These are phyloP conservation scores for Chaetothyriales sp. DNA, from an alignment of 2,329 filamentous ascomycete species.

Conservation along the genomic window DNA sequence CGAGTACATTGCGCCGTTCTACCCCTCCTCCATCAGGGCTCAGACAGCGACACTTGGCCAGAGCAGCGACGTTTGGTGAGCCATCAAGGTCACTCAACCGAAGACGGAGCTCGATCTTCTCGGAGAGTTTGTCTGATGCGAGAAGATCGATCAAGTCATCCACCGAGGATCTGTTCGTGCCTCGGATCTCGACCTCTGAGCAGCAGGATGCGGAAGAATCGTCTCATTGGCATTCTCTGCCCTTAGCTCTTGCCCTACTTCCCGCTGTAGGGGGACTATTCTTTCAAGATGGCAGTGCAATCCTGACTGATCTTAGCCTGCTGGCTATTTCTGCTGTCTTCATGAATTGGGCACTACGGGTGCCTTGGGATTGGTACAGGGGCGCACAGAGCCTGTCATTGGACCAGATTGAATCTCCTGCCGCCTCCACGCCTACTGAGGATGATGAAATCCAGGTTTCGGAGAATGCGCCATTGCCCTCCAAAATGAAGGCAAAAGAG, in stretches of 20 bases:
- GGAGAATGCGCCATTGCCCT: not conserved
- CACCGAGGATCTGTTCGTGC: conserved; percentile 55
- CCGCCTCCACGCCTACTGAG: conserved; percentile 18
- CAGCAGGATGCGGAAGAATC: conserved; percentile 36
- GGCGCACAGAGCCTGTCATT: conserved; percentile 52
- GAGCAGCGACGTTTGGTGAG: conserved; percentile 27
- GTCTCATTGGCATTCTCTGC: conserved; percentile 65
- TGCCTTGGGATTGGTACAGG: conserved; percentile 78
- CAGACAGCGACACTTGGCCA: conserved; percentile 25
- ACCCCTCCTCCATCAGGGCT: conserved; percentile 19
- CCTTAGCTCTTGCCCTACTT: conserved; percentile 68
- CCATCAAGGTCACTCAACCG: conserved; percentile 23
- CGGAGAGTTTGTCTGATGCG: conserved; percentile 58
- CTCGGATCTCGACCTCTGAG: conserved; percentile 30
- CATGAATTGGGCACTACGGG: conserved; percentile 78
- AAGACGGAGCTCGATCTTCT: conserved; percentile 64
- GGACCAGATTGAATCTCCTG: conserved; percentile 31
- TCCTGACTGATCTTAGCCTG: conserved; percentile 75
- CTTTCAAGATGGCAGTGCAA: conserved; percentile 68
- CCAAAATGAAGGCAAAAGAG: conserved; percentile 4
- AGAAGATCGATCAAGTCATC: conserved; percentile 50
- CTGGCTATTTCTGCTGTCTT: conserved; percentile 70
- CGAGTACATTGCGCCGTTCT: conserved; percentile 4
- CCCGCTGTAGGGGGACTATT: conserved; percentile 75
- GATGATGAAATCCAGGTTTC: conserved; percentile 17